phyloP scores from a whole-genome alignment of 225 moss, liverwort and hornwort genomes.

The Bryoerythrophyllum caledonicum region DNA sequence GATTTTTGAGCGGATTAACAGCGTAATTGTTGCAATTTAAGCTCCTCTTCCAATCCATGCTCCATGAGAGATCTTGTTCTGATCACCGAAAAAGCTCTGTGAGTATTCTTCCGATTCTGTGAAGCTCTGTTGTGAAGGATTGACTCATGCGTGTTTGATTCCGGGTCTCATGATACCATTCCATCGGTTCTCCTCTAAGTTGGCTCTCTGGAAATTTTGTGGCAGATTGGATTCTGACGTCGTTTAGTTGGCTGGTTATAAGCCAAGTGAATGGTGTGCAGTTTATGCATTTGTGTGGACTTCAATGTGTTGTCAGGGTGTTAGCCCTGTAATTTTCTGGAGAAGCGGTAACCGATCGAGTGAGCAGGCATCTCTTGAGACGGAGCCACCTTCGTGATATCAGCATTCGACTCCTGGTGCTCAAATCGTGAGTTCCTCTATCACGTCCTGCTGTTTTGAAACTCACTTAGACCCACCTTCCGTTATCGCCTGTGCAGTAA shows the following conservation, averaged over 20 bases:
- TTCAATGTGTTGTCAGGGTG: not conserved
- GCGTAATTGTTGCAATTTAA: not conserved
- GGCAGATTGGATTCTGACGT: no score
- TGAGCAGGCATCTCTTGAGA: no score
- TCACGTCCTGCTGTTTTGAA: not conserved
- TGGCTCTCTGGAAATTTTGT: not conserved
- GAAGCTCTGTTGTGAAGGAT: not conserved
- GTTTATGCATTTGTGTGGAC: not conserved
- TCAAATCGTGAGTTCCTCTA: not conserved
- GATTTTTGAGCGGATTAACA: not conserved
- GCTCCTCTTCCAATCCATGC: not conserved
- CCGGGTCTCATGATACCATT: not conserved
- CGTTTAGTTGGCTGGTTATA: not conserved
- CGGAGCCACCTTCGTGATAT: no score
- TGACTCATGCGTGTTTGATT: not conserved
- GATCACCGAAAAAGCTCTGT: no score
- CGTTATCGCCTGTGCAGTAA: no score
- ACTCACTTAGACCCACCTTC: no score
- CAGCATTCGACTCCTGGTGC: not conserved
- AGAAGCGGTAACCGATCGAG: not conserved
- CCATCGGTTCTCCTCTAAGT: not conserved
- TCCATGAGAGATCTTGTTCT: not conserved
- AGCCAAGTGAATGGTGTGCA: not conserved
- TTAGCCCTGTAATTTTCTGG: not conserved
- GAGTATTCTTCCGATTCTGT: not conserved